Evolutionary conservation across 2,329 filamentous ascomycete genomes (phyloP), one percentile per base, ranked within the genome.

Genomic region (Microcera coccophila): DNA sequence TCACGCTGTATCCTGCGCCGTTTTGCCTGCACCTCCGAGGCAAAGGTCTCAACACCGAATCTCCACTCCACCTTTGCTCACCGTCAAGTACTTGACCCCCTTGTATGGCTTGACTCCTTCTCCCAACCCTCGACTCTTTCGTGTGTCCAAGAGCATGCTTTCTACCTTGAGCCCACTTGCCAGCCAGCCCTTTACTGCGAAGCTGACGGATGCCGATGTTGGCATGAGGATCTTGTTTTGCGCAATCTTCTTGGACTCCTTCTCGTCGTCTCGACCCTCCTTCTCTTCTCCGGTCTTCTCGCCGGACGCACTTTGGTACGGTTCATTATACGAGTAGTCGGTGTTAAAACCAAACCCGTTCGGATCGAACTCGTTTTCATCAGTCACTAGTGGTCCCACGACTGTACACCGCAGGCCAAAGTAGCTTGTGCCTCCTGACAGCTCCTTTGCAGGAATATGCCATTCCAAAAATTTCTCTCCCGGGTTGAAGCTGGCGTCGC

Each of bases 51-150:
- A 81, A 60, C 81, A 84, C 55, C 81, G 70, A 53, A 82, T 74
- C 64, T 85, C 81, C 32, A 84, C 71, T 17, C 81, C 81, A 12
- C 76, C 75, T 49, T 79, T 80, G 58, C 81, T 84, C 37, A 84
- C 72, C 14, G 90, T 96, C 56, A 98, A 64, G 66, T 98, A 98
- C 69, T 98, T 98, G 53, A 98, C 93, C 2, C 93, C 93, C 69
- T 97, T 98, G 68, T 95, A 97, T 18, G 93, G 93, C 68, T 90
- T 94, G 29, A 97, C 82, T 3, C 86, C 82, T 53, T 95, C 89
- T 0, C 89, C 89, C 35, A 98, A 59, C 0, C 93, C 93, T 44
- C 84, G 79, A 65, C 88, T 95, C 69, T 84, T 90, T 63, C 87
- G 84, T n/a, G 80, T 73, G 62, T 90, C 75, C 55, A 89, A 64